Evolutionary conservation across 2,329 filamentous ascomycete genomes (phyloP).

Genomic region (Pleomassaria siparia): DNA sequence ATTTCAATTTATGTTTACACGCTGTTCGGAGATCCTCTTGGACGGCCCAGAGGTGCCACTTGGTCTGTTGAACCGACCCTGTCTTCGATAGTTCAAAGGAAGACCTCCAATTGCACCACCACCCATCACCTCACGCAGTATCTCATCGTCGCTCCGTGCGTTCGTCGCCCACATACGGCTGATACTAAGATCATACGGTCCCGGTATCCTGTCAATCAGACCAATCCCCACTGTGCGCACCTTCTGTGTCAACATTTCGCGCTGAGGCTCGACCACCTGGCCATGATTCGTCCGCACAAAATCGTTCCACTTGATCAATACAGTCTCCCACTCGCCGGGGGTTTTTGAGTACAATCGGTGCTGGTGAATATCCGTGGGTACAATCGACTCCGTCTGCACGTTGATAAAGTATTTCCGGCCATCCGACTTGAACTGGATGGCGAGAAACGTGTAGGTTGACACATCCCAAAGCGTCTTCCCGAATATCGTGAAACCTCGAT

Average conservation of each 20-base stretch:
- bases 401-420: conserved; percentile 93
- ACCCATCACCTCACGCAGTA: conserved; percentile 28
- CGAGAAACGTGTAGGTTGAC: conserved; percentile 84
- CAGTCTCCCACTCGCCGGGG: conserved; percentile 89
- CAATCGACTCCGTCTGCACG: conserved; percentile 89
- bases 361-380: conserved; percentile 94
- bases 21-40: neutral
- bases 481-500: conserved; percentile 77
- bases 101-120: conserved; percentile 25
- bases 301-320: conserved; percentile 86
- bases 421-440: conserved; percentile 85
- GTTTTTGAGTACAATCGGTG: conserved; percentile 80
- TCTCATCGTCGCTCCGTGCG: conserved; percentile 44
- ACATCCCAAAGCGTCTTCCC: conserved; percentile 86
- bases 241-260: conserved; percentile 82
- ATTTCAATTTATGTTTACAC: too few species aligned
- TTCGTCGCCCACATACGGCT: conserved; percentile 93
- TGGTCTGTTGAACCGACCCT: conserved; percentile 21
- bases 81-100: conserved; percentile 20
- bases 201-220: conserved; percentile 83
- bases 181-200: conserved; percentile 84
- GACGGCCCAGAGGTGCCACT: neutral
- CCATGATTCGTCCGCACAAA: conserved; percentile 96
- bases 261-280: conserved; percentile 88
- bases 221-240: conserved; percentile 84